These are phyloP conservation scores for Sicyos edulis DNA, from an alignment of 306 rosid genomes.

Conservation along the genomic window DNA sequence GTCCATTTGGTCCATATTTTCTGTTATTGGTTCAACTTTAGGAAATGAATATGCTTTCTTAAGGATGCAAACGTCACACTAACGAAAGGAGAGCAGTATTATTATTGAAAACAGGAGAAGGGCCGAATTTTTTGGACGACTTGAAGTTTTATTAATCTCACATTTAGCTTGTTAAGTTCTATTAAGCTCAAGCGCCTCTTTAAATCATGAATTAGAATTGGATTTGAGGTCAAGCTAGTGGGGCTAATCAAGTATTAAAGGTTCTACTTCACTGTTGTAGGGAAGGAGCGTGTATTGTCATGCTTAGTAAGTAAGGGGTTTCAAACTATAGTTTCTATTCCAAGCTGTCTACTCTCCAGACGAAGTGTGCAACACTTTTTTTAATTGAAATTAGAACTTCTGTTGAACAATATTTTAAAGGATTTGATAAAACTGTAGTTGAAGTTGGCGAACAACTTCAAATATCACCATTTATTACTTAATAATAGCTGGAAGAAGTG, in stretches of 20 bases:
- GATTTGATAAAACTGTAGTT: neutral
- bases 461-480: neutral
- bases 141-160: neutral
- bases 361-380: neutral
- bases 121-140: neutral
- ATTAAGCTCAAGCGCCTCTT: neutral
- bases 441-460: slow-evolving; percentile 9
- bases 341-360: slow-evolving; percentile 3
- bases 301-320: neutral
- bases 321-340: neutral
- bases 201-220: neutral
- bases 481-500: neutral
- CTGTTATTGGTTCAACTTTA: neutral
- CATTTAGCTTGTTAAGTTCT: neutral
- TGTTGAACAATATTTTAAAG: slow-evolving; percentile 1
- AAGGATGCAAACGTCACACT: neutral
- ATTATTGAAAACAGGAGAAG: slow-evolving; percentile 1
- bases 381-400: neutral
- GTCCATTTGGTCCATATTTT: neutral
- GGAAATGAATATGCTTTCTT: neutral
- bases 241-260: neutral
- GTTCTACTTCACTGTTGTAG: neutral
- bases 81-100: neutral
- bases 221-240: neutral
- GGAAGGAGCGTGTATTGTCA: slow-evolving; percentile 1